phyloP scores from a whole-genome alignment of 768 basidiomycete genomes.

The Saitozyma podzolica region DNA sequence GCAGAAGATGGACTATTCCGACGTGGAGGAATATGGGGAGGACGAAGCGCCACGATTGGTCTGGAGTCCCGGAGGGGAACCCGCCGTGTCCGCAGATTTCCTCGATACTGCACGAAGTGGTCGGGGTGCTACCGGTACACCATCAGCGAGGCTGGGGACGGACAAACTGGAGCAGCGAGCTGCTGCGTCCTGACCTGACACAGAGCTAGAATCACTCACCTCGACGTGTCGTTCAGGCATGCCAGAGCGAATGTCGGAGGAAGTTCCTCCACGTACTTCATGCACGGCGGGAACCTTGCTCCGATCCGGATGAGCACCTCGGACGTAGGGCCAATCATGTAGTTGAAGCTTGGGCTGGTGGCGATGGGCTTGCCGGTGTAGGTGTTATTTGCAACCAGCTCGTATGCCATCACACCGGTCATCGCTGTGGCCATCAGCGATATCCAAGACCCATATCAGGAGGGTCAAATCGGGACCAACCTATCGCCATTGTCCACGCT shows the following conservation, averaged over 20 bases:
- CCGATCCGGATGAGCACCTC: slow-evolving; percentile 82
- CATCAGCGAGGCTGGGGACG: not conserved
- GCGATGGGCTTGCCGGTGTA: slow-evolving; percentile 82
- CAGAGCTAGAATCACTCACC: slow-evolving; percentile 45
- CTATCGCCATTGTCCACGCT: slow-evolving; percentile 59
- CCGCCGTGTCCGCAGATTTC: slow-evolving; percentile 89
- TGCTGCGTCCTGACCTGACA: no score
- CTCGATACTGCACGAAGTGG: slow-evolving; percentile 69
- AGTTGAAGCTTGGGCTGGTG: slow-evolving; percentile 59
- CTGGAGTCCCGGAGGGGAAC: slow-evolving; percentile 56
- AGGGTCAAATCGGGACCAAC: slow-evolving; percentile 55
- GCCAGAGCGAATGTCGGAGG: slow-evolving; percentile 25
- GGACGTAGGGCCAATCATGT: slow-evolving; percentile 73
- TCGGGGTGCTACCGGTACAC: slow-evolving; percentile 57
- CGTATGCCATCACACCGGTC: slow-evolving; percentile 77
- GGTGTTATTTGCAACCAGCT: slow-evolving; percentile 71
- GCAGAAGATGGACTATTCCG: slow-evolving; percentile 83
- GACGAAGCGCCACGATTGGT: slow-evolving; percentile 65
- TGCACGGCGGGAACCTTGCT: slow-evolving; percentile 77
- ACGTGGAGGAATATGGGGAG: slow-evolving; percentile 90
- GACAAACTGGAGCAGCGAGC: not conserved
- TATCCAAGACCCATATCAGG: not conserved
- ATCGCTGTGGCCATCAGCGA: slow-evolving; percentile 62
- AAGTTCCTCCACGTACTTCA: slow-evolving; percentile 26
- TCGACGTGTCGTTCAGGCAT: slow-evolving; percentile 83